Conservation (phyloP, 768 basidiomycete species). For the Mycena floridula region DNA sequence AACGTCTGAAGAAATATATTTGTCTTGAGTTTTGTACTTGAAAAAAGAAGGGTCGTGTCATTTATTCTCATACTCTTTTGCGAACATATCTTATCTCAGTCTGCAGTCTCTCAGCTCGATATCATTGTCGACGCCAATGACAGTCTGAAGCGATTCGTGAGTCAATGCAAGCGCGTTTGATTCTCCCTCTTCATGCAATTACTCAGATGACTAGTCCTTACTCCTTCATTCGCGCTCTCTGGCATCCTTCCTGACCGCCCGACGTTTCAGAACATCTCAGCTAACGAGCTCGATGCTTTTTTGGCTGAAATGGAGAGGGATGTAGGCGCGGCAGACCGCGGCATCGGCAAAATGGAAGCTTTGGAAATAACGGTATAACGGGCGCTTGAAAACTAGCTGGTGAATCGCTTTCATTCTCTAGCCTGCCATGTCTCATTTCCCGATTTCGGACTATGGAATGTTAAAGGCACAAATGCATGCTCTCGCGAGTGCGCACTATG, state of each 20-base stretch:
- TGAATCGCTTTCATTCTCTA: slow-evolving; percentile 16
- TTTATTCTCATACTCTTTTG: too few relatives aligned
- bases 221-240: slow-evolving; percentile 73
- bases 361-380: slow-evolving; percentile 67
- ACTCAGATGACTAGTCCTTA: too few relatives aligned
- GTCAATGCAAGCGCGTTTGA: too few relatives aligned
- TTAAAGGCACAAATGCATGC: slow-evolving; percentile 64
- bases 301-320: slow-evolving; percentile 79
- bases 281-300: slow-evolving; percentile 64
- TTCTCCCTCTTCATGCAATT: too few relatives aligned
- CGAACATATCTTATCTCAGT: too few relatives aligned
- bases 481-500: slow-evolving; percentile 50
- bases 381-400: slow-evolving; percentile 68
- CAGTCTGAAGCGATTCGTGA: too few relatives aligned
- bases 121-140: too few relatives aligned
- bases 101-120: too few relatives aligned
- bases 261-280: slow-evolving; percentile 58
- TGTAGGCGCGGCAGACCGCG: slow-evolving; percentile 75
- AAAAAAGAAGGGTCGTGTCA: too few relatives aligned
- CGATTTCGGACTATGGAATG: slow-evolving; percentile 54
- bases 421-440: too few relatives aligned
- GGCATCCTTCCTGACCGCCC: slow-evolving; percentile 47
- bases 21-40: too few relatives aligned
- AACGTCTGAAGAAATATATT: too few relatives aligned
- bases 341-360: slow-evolving; percentile 70